Evolutionary conservation across 2,329 filamentous ascomycete species (phyloP).

Genomic region (Fusarium dimerum): DNA sequence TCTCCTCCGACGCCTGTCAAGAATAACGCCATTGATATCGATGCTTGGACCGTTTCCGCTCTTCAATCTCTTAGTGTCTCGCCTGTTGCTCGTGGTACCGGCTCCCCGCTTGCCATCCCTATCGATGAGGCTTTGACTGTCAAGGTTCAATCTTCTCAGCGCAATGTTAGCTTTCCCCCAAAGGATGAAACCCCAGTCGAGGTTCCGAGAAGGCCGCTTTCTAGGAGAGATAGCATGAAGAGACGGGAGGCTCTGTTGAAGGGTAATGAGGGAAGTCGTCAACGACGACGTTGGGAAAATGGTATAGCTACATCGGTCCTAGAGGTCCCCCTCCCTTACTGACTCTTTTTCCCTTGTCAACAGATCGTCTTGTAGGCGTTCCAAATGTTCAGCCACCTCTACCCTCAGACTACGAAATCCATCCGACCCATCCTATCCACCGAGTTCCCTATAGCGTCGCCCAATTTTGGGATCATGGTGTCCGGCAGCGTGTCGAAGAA

Average conservation of each 20-base stretch:
- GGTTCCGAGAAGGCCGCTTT: conserved; percentile 46
- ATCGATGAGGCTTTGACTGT: conserved; percentile 58
- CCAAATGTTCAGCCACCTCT: conserved; percentile 83
- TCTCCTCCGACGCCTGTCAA: conserved; percentile 27
- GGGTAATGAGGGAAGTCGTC: conserved; percentile 86
- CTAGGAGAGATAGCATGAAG: conserved; percentile 55
- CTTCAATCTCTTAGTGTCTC: conserved; percentile 58
- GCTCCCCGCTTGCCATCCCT: conserved; percentile 70
- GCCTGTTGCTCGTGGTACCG: conserved; percentile 58
- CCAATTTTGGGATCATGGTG: conserved; percentile 71
- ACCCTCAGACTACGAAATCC: conserved; percentile 79
- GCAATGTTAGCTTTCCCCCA: conserved; percentile 20
- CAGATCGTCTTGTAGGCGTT: conserved; percentile 84
- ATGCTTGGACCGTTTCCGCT: conserved; percentile 65
- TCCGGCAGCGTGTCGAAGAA: conserved; percentile 52
- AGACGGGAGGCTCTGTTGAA: conserved; percentile 76
- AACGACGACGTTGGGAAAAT: conserved; percentile 92
- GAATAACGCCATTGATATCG: conserved; percentile 54
- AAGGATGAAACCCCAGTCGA: conserved; percentile 27
- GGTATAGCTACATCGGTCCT: conserved; percentile 51
- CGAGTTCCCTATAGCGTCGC: conserved; percentile 88
- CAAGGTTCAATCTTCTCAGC: conserved; percentile 13
- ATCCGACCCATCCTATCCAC: conserved; percentile 77
- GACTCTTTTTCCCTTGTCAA: conserved; percentile 1
- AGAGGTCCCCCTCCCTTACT: not conserved